Conservation (phyloP, 73 alveolate genomes). For the Tetrahymena malaccensis region DNA sequence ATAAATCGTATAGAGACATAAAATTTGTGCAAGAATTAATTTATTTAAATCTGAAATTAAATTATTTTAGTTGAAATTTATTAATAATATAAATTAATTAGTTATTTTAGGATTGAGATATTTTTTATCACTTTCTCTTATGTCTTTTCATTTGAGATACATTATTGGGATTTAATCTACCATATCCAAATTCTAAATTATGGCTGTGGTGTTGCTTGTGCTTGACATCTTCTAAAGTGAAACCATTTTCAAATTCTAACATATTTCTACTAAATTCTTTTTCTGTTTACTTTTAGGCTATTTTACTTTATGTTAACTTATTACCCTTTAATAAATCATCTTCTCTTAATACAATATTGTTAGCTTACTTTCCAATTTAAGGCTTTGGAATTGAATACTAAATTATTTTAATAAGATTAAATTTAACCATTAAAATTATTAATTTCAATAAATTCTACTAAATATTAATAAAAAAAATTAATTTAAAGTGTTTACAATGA, state of each 20-base stretch:
- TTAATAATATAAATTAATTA: background rate
- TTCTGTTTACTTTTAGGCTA: constrained; percentile 13
- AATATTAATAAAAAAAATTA: background rate
- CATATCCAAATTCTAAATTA: constrained; percentile 8
- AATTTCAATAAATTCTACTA: background rate
- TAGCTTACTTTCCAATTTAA: background rate
- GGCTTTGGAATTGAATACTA: background rate
- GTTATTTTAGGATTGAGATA: background rate
- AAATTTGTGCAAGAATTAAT: too few species aligned
- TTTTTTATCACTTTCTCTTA: constrained; percentile 8
- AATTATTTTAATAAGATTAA: background rate
- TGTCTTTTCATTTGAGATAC: constrained; percentile 34
- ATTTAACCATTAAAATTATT: background rate
- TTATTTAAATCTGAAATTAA: background rate
- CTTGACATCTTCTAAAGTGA: constrained; percentile 23
- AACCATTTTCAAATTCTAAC: constrained; percentile 35
- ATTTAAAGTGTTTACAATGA: background rate
- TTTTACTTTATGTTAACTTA: background rate
- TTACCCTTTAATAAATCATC: background rate
- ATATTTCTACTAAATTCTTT: constrained; percentile 9
- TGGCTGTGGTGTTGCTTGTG: constrained; percentile 9
- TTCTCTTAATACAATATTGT: background rate
- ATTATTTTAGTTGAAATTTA: background rate
- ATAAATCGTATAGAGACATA: too few species aligned
- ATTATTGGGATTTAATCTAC: constrained; percentile 31